Conservation (phyloP, 441 rosid genomes). For the Rhodomyrtus psidioides region DNA sequence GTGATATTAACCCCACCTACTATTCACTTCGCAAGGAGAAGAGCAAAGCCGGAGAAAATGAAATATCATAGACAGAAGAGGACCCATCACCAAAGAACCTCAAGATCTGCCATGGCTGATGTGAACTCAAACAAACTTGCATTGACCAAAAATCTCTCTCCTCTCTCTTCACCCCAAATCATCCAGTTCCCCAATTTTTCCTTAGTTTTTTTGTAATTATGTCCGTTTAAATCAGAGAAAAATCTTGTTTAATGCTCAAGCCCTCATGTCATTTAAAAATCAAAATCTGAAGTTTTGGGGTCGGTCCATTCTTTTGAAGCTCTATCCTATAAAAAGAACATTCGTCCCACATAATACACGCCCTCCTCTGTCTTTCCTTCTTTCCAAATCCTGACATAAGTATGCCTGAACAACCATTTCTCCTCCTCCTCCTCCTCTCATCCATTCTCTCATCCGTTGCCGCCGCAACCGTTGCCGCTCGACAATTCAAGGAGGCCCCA, state of each 20-base stretch:
- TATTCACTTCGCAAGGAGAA: background rate
- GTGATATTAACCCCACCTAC: too few species aligned
- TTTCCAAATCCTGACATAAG: background rate
- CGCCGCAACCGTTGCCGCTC: background rate
- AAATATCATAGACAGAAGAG: background rate
- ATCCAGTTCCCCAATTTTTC: background rate
- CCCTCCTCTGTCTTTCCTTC: background rate
- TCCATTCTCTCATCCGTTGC: background rate
- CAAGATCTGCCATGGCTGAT: background rate
- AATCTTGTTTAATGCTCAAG: background rate
- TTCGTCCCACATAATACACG: background rate
- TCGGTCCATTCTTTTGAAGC: background rate
- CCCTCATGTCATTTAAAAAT: background rate
- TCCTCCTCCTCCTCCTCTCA: background rate
- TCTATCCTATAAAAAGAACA: background rate
- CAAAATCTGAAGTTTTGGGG: background rate
- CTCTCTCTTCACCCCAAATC: background rate
- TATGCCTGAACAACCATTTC: background rate
- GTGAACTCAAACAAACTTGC: background rate
- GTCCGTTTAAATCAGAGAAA: background rate
- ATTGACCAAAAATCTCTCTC: background rate
- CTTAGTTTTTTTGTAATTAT: background rate
- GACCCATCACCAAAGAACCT: background rate
- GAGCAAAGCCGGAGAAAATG: background rate
- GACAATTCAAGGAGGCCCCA: background rate